A percentile compares a stretch with the other conserved stretches of the same genome.
These are phyloP conservation scores for Colletotrichum sp. DNA, from an alignment of 2,329 filamentous ascomycete genomes.

Conservation along the genomic window DNA sequence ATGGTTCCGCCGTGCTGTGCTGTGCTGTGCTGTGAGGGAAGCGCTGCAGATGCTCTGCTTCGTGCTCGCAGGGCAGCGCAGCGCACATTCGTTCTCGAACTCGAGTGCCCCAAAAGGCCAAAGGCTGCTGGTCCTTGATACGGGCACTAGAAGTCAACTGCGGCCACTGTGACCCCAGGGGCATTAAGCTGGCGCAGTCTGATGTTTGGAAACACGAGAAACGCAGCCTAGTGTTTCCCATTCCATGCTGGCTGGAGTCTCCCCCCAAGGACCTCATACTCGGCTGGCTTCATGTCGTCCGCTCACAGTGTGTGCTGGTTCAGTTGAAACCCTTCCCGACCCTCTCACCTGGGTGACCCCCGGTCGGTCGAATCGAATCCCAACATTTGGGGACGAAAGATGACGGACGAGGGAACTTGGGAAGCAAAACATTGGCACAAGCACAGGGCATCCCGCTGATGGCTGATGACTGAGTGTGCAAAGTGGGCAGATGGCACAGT, in stretches of 20 bases:
- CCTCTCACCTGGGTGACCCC: constrained; percentile 8
- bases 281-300: constrained; percentile 19
- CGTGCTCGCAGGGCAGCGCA: background rate
- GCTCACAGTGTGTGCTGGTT: constrained; percentile 10
- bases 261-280: background rate
- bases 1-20: background rate
- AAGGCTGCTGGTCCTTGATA: background rate
- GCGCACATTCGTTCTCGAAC: background rate
- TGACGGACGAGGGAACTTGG: background rate
- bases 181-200: constrained; percentile 9
- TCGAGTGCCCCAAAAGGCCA: background rate
- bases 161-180: background rate
- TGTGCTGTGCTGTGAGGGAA: background rate
- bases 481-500: background rate
- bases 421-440: background rate
- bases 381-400: constrained; percentile 10
- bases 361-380: background rate
- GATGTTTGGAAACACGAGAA: constrained; percentile 20
- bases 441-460: background rate
- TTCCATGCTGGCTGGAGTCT: constrained; percentile 9
- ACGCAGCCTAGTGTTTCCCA: constrained; percentile 21
- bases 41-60: background rate
- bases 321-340: constrained; percentile 15
- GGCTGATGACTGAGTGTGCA: background rate
- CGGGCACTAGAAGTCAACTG: background rate